Evolutionary conservation across 345 rosid species (phyloP), one percentile per base, ranked within the genome.

Genomic region (Sisymbrium altissimum): DNA sequence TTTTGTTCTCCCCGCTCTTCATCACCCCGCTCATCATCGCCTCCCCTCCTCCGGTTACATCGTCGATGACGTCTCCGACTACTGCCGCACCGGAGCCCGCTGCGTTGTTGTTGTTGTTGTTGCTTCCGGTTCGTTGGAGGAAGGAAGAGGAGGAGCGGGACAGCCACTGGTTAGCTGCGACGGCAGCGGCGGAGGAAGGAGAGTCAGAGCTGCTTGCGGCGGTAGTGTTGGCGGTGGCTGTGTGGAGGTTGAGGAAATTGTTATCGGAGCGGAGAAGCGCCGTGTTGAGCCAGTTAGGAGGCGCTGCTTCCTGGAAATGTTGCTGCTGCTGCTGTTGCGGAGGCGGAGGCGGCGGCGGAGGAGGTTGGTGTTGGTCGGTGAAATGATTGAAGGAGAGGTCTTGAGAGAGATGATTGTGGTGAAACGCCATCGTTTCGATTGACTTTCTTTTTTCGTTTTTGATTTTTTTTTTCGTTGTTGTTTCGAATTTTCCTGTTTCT

Each of bases 241-340:
- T 87, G 72, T 88, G 93, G 25, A 89, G 94, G 83, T 92, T 92
- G 15, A 95, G 84, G 79, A 94, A 94, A 72, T 89, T 87, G 55
- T 83, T 85, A 74, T 79, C 84, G 19, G 84, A 61, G 29, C 95
- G 90, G 72, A 91, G 90, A 57, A 88, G 92, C 6, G 98, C 97
- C 5, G 86, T 66, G 93, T 90, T 93, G 3, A 95, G 84, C 98
- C 99, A 92, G 69, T 81, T 95, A 17, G 96, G 99, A 19, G 87
- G 84, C 9, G 84, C 9, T 2, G 79, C 71, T 75, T 84, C 95
- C 7, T 79, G 63, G 36, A 84, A 70, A 77, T 81, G 81, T 68
- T 76, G 80, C 4, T 68, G 81, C 3, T 83, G 87, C 1, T 73
- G 86, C 13, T 73, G 88, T 10, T 40, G 80, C 0, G 72, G 84